Base-by-base conservation (phyloP, 2,329 filamentous ascomycete genomes). In the Diplodia corticola region DNA sequence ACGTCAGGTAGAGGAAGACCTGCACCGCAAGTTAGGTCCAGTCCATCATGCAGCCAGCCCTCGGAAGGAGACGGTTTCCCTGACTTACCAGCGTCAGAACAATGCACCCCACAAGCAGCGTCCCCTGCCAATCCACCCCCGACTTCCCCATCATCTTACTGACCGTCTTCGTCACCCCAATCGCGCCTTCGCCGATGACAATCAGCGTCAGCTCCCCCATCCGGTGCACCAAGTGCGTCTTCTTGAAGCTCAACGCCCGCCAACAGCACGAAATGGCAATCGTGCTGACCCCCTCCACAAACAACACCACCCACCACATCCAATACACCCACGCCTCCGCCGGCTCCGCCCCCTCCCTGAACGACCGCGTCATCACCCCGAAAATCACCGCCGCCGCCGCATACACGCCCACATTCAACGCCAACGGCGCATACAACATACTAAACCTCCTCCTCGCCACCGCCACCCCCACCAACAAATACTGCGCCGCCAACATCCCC, bases 121-220 rank as follows among this genome's bases (percentile, higher is more conserved):
- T 76, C 9, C 75, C 74, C 46, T 77, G 75, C 9, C 72, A 69
- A 51, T 77, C 73, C 7, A 77, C 66, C 2, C 75, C 75, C 37
- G 69, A 70, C 64, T 78, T 77, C 2, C 76, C 75, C 76, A 78
- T 77, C 61, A 77, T 69, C 44, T 72, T 71, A 5, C 72, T 71
- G 20, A 89, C 84, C 40, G 82, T 83, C 72, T 83, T 82, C 26
- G 83, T 84, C 30, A 89, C 78, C n/a, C 85, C 83, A 46, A 89
- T 87, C 17, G 88, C 84, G 60, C 87, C 87, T 71, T 90, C 88
- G 15, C 88, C 88, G 67, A 90, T 83, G 65, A 90, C 86, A 68
- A 90, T 88, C 55, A 89, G 80, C 0, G 87, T 90, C 65, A 90
- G 78, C 2, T 89, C 79, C 13, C 83, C 84, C 82, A 90, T 84